Conservation (phyloP, 1,284 basidiomycete genomes). For the Pascua sp. region DNA sequence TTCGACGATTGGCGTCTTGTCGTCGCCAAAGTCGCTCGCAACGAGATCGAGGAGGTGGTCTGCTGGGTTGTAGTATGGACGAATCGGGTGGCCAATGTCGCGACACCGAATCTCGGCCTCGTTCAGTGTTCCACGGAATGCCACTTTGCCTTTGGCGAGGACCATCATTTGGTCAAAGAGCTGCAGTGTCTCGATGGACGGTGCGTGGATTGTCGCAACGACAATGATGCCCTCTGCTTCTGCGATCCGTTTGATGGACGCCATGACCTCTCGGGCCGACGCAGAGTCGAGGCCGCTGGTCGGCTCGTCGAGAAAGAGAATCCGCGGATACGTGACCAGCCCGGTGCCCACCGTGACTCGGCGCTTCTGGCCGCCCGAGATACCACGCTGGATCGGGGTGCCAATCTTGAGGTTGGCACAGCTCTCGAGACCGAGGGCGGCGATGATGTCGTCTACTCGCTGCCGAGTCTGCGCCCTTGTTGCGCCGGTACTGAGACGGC, state of each 20-base stretch:
- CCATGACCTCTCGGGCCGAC: conserved; percentile 17
- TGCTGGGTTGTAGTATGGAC: conserved; percentile 28
- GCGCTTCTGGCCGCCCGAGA: conserved; percentile 49
- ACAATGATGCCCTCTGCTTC: conserved; percentile 24
- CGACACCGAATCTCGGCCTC: conserved; percentile 18
- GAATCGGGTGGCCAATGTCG: conserved; percentile 21
- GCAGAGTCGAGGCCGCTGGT: conserved; percentile 32
- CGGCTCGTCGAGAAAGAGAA: conserved; percentile 52
- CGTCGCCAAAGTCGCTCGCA: conserved; percentile 26
- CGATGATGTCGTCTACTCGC: conserved; percentile 19
- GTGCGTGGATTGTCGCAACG: conserved; percentile 48
- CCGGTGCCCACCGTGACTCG: conserved; percentile 44
- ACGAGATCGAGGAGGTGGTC: conserved; percentile 36
- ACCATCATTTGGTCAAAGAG: conserved; percentile 44
- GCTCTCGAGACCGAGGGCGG: conserved; percentile 15
- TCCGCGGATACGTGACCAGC: conserved; percentile 41
- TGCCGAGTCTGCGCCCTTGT: conserved; percentile 4
- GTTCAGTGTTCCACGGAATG: conserved; percentile 27
- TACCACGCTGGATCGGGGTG: conserved; percentile 48
- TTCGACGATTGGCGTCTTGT: conserved; percentile 4
- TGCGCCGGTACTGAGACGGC: conserved; percentile 15
- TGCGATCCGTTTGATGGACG: conserved; percentile 16
- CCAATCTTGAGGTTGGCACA: conserved; percentile 35
- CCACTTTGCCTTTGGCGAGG: conserved; percentile 35
- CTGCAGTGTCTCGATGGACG: conserved; percentile 43